A percentile compares a stretch with the other conserved stretches of the same genome.
These are phyloP conservation scores for Reticulascus tulasneorum DNA, from an alignment of 2,329 filamentous ascomycete species.

Conservation along the genomic window DNA sequence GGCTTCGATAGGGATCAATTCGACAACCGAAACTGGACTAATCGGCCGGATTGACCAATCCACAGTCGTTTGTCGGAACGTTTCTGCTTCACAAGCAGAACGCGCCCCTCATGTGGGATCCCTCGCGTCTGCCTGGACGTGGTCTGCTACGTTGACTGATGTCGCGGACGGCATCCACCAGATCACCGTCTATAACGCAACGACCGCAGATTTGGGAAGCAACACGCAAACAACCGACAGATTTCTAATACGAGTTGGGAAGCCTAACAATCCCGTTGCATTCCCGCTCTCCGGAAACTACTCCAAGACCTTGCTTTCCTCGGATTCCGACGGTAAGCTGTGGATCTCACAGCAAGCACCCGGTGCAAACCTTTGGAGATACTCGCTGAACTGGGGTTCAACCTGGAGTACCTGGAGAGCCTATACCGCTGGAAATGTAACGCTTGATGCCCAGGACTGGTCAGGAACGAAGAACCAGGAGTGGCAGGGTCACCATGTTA, in stretches of 20 bases:
- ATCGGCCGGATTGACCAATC: conserved; percentile 37
- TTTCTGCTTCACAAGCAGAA: conserved; percentile 24
- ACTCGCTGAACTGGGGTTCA: conserved; percentile 59
- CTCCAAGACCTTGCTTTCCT: conserved; percentile 44
- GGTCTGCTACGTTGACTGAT: conserved; percentile 46
- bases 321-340: conserved; percentile 33
- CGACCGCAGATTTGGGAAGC: conserved; percentile 33
- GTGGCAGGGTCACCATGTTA: conserved; percentile 60
- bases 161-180: conserved; percentile 62
- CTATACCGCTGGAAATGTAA: conserved; percentile 48
- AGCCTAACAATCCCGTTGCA: conserved; percentile 8
- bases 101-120: conserved; percentile 51
- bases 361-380: conserved; percentile 61
- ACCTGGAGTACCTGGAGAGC: conserved; percentile 55
- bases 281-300: conserved; percentile 20
- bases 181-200: conserved; percentile 52
- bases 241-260: conserved; percentile 38
- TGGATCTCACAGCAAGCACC: conserved; percentile 51
- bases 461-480: conserved; percentile 51
- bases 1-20: conserved; percentile 45
- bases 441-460: conserved; percentile 47
- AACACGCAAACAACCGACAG: conserved; percentile 52
- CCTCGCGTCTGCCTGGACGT: conserved; percentile 50
- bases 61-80: conserved; percentile 41
- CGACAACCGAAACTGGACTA: conserved; percentile 44